Evolutionary conservation across 1,139 yeast species (phyloP), one percentile per base, ranked within the genome.

Genomic region (Wickerhamiella pararugosa): DNA sequence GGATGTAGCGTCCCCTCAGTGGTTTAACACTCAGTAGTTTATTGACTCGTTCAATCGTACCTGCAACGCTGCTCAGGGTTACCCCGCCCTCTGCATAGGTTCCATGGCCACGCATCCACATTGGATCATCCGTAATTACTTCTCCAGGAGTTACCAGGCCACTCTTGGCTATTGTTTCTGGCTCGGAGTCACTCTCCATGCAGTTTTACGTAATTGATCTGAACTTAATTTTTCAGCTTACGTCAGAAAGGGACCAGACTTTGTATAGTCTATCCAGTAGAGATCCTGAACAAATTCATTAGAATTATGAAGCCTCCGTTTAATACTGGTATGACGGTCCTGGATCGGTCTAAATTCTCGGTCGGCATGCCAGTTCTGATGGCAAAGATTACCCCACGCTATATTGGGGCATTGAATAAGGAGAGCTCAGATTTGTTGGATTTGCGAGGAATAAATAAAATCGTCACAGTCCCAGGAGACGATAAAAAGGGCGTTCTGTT

Each of bases 71-170:
- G 1, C 95, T 80, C 58, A 75, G 86, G 1, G 96, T 86, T 52
- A 71, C 67, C 43, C 66, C 65, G 45, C 73, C 75, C 34, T 79
- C 64, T 49, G 79, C 76, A 59, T 84, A 90, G 0, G 98, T 92
- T 2, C 98, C 98, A 59, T 92, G 99, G 30, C 98, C 99, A 59
- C 94, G 75, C 98, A 92, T 92, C 96, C 97, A 90, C 5, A 80
- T 73, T 6, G 95, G 86, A 56, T 92, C 98, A 53, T 82, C 93
- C 0, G 98, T 90, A 11, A 92, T 83, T 44, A 87, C 65, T 58
- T 92, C 97, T n/a, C 99, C 99, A 0, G 99, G 99, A 0, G 96
- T 84, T 11, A 90, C 94, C 8, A 79, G 51, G 4, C 54, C 49
- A 9, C 25, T 15, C 11, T 38, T 29, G 11, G 41, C 36, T 7